Evolutionary conservation across 495 filamentous ascomycete genomes (phyloP).

Genomic region (Penicillium robsamsonii): DNA sequence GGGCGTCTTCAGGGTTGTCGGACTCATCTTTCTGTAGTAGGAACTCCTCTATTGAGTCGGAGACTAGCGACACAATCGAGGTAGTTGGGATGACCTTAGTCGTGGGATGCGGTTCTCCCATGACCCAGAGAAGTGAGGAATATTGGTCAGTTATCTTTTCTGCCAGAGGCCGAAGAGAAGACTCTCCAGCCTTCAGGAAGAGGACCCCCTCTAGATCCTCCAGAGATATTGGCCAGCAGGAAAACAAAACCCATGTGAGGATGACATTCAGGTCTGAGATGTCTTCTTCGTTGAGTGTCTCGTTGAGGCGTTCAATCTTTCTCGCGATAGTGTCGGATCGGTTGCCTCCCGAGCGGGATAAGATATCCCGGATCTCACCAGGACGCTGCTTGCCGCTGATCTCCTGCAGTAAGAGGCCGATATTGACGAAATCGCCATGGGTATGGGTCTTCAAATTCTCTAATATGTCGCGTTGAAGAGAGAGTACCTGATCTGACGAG

Average conservation of each 20-base stretch:
- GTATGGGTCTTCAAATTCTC: constrained; percentile 11
- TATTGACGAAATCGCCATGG: constrained; percentile 22
- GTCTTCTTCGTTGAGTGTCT: constrained; percentile 21
- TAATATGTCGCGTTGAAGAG: constrained; percentile 14
- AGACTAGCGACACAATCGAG: constrained; percentile 11
- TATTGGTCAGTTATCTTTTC: constrained; percentile 19
- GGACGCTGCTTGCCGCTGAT: constrained; percentile 22
- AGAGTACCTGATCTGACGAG: constrained; percentile 11
- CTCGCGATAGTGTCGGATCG: constrained; percentile 19
- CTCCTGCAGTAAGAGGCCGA: constrained; percentile 18
- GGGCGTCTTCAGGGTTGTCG: background rate
- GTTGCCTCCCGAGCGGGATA: constrained; percentile 17
- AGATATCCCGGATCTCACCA: constrained; percentile 19
- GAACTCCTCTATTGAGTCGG: constrained; percentile 17
- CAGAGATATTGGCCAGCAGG: background rate
- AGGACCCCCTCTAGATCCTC: constrained; percentile 17
- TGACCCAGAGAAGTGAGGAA: constrained; percentile 13
- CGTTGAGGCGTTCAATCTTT: constrained; percentile 18
- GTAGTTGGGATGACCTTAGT: background rate
- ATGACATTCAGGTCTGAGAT: constrained; percentile 21
- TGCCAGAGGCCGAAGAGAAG: constrained; percentile 17
- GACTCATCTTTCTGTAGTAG: constrained; percentile 1
- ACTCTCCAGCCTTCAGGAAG: constrained; percentile 14
- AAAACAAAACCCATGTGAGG: constrained; percentile 16
- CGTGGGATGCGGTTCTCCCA: constrained; percentile 1